Percentiles rank a stretch among this genome's conserved stretches.
phyloP scores from a whole-genome alignment of 2,329 filamentous ascomycete genomes.

The Diatrype stigma region DNA sequence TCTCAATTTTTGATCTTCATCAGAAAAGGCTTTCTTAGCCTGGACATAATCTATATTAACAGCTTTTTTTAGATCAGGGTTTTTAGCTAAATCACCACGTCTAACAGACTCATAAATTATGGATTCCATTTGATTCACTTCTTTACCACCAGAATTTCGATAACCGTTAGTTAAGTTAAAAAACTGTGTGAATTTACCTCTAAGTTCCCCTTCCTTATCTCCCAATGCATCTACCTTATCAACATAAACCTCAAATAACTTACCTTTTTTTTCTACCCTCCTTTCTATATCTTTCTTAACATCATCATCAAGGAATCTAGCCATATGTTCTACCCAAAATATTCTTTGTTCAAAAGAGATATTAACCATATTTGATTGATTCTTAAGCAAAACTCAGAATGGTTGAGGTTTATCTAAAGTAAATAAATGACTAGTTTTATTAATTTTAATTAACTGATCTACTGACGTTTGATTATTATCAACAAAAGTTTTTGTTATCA shows the following conservation, averaged over 20 bases:
- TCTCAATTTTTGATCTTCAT: not conserved
- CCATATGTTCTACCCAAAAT: not conserved
- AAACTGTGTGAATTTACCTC: not conserved
- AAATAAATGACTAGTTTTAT: too few relatives aligned
- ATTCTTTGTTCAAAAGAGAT: not conserved
- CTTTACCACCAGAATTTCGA: slow-evolving; percentile 5
- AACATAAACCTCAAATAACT: not conserved
- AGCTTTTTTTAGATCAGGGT: slow-evolving; percentile 10
- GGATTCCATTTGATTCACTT: not conserved
- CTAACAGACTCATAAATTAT: slow-evolving; percentile 1
- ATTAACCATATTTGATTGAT: not conserved
- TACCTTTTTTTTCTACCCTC: too few relatives aligned
- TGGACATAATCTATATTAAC: slow-evolving; percentile 5
- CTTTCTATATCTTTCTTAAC: not conserved
- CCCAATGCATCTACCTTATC: not conserved
- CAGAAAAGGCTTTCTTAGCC: not conserved
- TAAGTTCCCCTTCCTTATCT: not conserved
- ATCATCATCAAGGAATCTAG: too few relatives aligned
- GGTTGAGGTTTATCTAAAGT: too few relatives aligned
- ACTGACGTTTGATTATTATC: too few relatives aligned
- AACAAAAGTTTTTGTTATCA: not conserved
- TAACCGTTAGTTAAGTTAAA: not conserved
- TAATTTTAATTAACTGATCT: too few relatives aligned
- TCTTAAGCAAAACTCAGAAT: not conserved
- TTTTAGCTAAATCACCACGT: slow-evolving; percentile 4